A percentile compares a stretch with the other conserved stretches of the same genome.
These are phyloP conservation scores for Rosa rugosa DNA, from an alignment of 306 rosid species.

Conservation along the genomic window DNA sequence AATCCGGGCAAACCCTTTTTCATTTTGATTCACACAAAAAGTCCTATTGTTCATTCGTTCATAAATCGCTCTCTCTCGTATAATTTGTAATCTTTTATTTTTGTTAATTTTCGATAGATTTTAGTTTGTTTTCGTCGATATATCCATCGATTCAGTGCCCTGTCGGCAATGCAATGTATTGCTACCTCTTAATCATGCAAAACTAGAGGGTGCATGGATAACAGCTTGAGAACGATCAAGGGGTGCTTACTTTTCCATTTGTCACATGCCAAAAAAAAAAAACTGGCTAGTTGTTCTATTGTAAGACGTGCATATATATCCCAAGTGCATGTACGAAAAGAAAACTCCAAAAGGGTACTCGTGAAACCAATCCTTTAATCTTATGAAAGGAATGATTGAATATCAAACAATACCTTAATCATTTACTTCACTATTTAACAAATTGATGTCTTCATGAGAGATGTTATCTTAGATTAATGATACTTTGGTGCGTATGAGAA, in stretches of 20 bases:
- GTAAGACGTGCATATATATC: neutral
- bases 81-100: neutral
- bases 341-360: neutral
- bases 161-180: constrained; percentile 10
- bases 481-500: too few species aligned
- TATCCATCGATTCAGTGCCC: neutral
- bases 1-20: constrained; percentile 26
- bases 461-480: too few species aligned
- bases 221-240: constrained; percentile 26
- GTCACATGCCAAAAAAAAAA: constrained; percentile 36
- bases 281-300: constrained; percentile 23
- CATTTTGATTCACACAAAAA: constrained; percentile 10
- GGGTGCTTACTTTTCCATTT: constrained; percentile 46
- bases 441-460: neutral
- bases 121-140: constrained; percentile 34
- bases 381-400: neutral
- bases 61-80: constrained; percentile 26
- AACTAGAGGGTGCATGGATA: neutral
- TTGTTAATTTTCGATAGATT: neutral
- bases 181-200: constrained; percentile 43
- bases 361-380: neutral
- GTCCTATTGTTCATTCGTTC: constrained; percentile 11
- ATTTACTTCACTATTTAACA: neutral
- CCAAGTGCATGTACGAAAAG: neutral
- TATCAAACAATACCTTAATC: neutral